These are phyloP conservation scores for Mucor saturninus DNA, from an alignment of 371 early-diverging fungal species.

Conservation along the genomic window DNA sequence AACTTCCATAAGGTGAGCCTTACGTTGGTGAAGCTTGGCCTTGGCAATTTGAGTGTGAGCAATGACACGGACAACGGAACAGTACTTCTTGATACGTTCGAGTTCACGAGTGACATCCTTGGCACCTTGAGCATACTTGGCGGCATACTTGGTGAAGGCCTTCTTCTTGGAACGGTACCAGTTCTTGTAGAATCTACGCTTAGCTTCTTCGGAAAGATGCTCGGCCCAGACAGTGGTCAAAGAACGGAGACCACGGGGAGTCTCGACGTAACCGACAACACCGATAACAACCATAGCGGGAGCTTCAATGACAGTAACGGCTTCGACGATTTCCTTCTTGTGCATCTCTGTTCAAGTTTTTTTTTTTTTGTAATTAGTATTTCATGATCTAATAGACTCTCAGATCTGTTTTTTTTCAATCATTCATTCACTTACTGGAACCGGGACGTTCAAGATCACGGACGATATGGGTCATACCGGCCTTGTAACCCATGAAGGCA, in stretches of 20 bases:
- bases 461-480: constrained; percentile 99
- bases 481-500: constrained; percentile 99
- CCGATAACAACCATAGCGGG: constrained; percentile 99
- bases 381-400: too few relatives aligned
- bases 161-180: constrained; percentile 99
- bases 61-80: constrained; percentile 98
- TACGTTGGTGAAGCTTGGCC: constrained; percentile 96
- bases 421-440: constrained; percentile 52
- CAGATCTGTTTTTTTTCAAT: too few relatives aligned
- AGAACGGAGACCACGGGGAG: constrained; percentile 97
- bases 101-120: constrained; percentile 93
- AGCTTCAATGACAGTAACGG: constrained; percentile 99
- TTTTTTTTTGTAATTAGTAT: too few relatives aligned
- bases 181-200: constrained; percentile 99
- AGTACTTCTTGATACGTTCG: constrained; percentile 99
- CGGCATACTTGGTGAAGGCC: constrained; percentile 98
- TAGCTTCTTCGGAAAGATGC: constrained; percentile 97
- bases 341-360: constrained; percentile 70
- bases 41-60: constrained; percentile 98
- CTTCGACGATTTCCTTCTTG: constrained; percentile 99
- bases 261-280: constrained; percentile 99
- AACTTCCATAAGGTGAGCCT: constrained; percentile 99
- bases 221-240: constrained; percentile 99
- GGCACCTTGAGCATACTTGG: constrained; percentile 93
- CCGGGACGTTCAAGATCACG: constrained; percentile 98